phyloP scores from a whole-genome alignment of 352 stramenopile species.

The Globisporangium takayamanum region DNA sequence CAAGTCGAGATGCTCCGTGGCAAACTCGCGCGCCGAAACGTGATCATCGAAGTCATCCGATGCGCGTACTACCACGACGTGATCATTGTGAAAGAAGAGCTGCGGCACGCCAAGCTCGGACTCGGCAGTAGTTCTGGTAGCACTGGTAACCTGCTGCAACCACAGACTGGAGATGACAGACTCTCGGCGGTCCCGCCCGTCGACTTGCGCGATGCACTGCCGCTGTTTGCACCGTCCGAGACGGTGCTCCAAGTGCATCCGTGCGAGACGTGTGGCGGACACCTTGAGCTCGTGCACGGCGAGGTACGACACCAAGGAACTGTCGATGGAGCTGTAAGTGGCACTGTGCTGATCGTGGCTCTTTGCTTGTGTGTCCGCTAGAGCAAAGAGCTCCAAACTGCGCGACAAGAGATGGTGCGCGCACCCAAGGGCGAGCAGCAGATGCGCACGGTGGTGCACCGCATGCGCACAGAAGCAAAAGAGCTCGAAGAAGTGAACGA shows the following conservation, averaged over 20 bases:
- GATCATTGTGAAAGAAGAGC: slow-evolving; percentile 77
- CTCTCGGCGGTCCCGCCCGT: slow-evolving; percentile 63
- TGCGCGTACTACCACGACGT: slow-evolving; percentile 79
- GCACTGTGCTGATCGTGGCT: not conserved
- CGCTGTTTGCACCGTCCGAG: slow-evolving; percentile 67
- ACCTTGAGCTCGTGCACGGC: slow-evolving; percentile 73
- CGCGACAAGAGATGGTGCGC: slow-evolving; percentile 53
- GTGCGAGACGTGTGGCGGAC: slow-evolving; percentile 61
- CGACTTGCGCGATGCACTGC: slow-evolving; percentile 58
- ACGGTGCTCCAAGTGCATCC: slow-evolving; percentile 69
- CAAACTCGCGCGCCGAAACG: slow-evolving; percentile 61
- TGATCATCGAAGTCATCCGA: slow-evolving; percentile 67
- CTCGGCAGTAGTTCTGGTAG: not conserved
- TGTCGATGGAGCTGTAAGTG: not conserved
- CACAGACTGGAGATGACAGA: slow-evolving; percentile 20
- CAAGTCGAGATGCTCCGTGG: slow-evolving; percentile 66
- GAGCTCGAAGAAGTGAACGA: slow-evolving; percentile 72
- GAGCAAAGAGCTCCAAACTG: slow-evolving; percentile 63
- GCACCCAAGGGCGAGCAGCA: slow-evolving; percentile 69
- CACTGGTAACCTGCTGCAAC: not conserved
- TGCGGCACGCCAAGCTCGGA: slow-evolving; percentile 28
- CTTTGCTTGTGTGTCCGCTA: slow-evolving; percentile 8
- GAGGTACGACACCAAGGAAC: slow-evolving; percentile 28
- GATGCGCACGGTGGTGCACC: slow-evolving; percentile 60
- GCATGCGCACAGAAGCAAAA: slow-evolving; percentile 56